Percentiles rank a stretch among this genome's conserved stretches.
Evolutionary conservation across 1,284 basidiomycete genomes (phyloP).

Genomic region (Ustilago vetiveriae): DNA sequence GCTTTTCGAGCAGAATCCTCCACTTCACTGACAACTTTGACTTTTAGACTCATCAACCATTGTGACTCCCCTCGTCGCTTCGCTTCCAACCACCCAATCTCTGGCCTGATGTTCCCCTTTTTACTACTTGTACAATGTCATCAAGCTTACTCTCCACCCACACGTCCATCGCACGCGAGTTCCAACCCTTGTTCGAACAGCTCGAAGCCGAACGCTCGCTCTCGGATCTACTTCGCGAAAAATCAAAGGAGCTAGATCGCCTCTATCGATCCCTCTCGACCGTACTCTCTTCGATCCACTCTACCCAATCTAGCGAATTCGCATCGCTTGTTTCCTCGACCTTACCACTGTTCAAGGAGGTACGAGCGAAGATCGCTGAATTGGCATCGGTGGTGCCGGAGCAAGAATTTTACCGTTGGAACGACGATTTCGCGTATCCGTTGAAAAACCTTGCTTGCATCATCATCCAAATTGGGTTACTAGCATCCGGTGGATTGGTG

Average conservation of each 20-base stretch:
- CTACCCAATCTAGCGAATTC: conserved; percentile 23
- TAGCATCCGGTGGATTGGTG: conserved; percentile 41
- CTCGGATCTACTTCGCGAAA: conserved; percentile 42
- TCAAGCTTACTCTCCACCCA: neutral
- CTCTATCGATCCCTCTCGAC: conserved; percentile 32
- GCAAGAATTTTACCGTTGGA: conserved; percentile 36
- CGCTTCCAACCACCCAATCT: too few relatives aligned
- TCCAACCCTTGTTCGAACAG: conserved; percentile 43
- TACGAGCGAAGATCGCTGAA: conserved; percentile 1
- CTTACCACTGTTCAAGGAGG: neutral
- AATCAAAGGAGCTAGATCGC: conserved; percentile 49
- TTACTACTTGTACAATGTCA: too few relatives aligned
- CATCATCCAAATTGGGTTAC: conserved; percentile 27
- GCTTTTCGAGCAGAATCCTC: conserved; percentile 1
- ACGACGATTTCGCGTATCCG: conserved; percentile 31
- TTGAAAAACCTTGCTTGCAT: conserved; percentile 27
- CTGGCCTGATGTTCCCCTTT: too few relatives aligned
- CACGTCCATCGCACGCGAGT: conserved; percentile 11
- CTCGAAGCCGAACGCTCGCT: conserved; percentile 43
- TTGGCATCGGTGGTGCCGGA: conserved; percentile 26
- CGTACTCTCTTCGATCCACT: conserved; percentile 44
- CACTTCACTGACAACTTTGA: too few relatives aligned
- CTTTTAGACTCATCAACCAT: too few relatives aligned
- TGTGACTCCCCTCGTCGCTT: neutral
- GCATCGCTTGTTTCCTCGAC: neutral